Base-by-base conservation (phyloP, 1,284 basidiomycete species). In the Porogramme epimiltina region DNA sequence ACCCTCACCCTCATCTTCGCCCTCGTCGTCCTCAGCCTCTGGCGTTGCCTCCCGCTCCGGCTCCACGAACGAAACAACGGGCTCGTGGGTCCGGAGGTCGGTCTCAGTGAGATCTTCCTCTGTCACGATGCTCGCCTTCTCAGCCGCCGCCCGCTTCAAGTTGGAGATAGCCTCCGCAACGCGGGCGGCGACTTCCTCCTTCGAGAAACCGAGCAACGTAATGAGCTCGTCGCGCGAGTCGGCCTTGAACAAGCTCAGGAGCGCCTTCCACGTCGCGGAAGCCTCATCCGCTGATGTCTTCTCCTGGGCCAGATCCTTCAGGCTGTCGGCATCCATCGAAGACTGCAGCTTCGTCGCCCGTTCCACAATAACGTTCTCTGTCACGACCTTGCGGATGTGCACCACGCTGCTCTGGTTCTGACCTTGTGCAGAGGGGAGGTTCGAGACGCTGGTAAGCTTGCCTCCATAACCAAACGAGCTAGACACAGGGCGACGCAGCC, bases 401-500 rank as follows among this genome's bases (percentile, higher is more conserved):
- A 94, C 89, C 8, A 86, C 79, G 42, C 84, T 82, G 67, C 86
- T 90, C 66, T 93, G 91, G 54, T 85, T 79, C 65, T 87, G 87
- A 25, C 90, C 91, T 33, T 85, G 82, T 0, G 84, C 81, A 20
- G 77, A 79, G 0, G 84, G 77, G 11, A 93, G 77, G 64, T 94
- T 94, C 42, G 82, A 85, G 4, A 91, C 84, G 1, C 84, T 82
- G 19, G 92, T 84, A 18, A 99, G 79, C 62, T 91, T 87, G 40
- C 96, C 96, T 15, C 95, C 93, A 62, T 96, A 99, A 1, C 95
- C 96, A 63, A 98, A 99, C 1, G 92, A 85, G 42, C 80, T 85
- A 0, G 88, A 87, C 0, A 84, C 78, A 2, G 96, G 93, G 20
- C 94, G 82, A 37, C 91, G 86, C 37, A 98, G 83, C 97, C 97